Evolutionary conservation across 2,329 filamentous ascomycete species (phyloP), one percentile per base, ranked within the genome.

Genomic region (Arthrobotrys musiformis): DNA sequence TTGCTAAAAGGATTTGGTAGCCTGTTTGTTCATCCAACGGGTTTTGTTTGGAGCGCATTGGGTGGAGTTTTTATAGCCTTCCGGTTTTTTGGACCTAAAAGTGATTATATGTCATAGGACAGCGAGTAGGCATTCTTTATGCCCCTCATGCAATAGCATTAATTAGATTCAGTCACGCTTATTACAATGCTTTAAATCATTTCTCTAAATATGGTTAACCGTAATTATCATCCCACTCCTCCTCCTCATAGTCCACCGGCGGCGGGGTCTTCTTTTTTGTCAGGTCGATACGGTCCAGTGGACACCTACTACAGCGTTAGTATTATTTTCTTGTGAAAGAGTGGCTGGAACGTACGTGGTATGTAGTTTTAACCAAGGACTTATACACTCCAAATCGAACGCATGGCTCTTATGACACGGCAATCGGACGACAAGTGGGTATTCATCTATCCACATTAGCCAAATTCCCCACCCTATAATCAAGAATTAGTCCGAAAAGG

Each of bases 1-100:
- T 93, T 81, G 93, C 93, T 0, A 98, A 97, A 87, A 88, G 95
- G 82, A 99, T 99, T 81, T 99, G 95, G 95, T 98, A 80, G 83
- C 4, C n/a, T 42, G 46, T 30, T 15, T 62, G 15, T 35, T 33
- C 24, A 24, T n/a, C 28, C 24, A 2, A 19, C 19, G 15, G 28
- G 6, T 40, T 19, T 54, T 33, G 1, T 35, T 5, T 17, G 33
- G 33, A 35, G 13, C 19, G 46, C 40, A 60, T 60, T 50, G 64
- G 58, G 40, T 46, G 37, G 64, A 66, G 52, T 61, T 67, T 58
- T 11, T n/a, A 19, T 13, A 13, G 1, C 3, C 48, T n/a, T 50
- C 26, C 30, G 44, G 3, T 24, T 15, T 4, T 24, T 22, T 4
- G 11, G 4, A 4, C 44, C 22, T 22, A 24, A 3, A 15, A 11